Base-by-base conservation (phyloP, 495 filamentous ascomycete genomes). In the Jackrogersella multiformis region DNA sequence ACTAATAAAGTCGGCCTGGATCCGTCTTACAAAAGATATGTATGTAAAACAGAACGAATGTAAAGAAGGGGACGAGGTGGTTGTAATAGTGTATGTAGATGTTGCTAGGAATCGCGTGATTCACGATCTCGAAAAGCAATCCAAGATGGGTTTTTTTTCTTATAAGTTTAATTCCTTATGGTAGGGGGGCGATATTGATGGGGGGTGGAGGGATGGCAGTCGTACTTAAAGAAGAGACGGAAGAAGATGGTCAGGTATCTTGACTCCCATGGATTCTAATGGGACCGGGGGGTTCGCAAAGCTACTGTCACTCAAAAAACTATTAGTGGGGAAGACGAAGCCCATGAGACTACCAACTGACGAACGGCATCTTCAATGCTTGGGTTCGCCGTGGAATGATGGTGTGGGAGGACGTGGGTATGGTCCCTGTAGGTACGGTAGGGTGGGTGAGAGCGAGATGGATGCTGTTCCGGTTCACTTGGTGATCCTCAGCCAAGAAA, bases 401-500 rank as follows among this genome's bases (percentile, higher is more conserved):
- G 49, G 65, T 67, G 64, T 63, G 36, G 54, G 52, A 53, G 61
- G 70, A 61, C 62, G 67, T 70, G 67, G 61, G 67, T 62, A 64
- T 48, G 54, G 48, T 69, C 45, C 63, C 59, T 69, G 38, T 61
- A 53, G 35, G 57, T 68, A 62, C 46, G 41, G 41, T 64, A 64
- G 60, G 23, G 55, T 55, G 59, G 55, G 66, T 56, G 64, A 52
- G 65, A 69, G 69, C 71, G 68, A 71, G 28, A 67, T 73, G 70
- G 73, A 73, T 66, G 65, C 51, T 48, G 61, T 69, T 75, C 73
- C 70, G 73, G 60, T 56, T 51, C 55, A 66, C 49, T 30, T 57
- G 56, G 72, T 68, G 66, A 74, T 71, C 72, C 72, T 70, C 59
- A 72, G 72, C 72, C 69, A 74, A 70, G 69, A 61, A 65, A 64